Conservation (phyloP, 177 flowering plant species). For the Vitis hybrid region DNA sequence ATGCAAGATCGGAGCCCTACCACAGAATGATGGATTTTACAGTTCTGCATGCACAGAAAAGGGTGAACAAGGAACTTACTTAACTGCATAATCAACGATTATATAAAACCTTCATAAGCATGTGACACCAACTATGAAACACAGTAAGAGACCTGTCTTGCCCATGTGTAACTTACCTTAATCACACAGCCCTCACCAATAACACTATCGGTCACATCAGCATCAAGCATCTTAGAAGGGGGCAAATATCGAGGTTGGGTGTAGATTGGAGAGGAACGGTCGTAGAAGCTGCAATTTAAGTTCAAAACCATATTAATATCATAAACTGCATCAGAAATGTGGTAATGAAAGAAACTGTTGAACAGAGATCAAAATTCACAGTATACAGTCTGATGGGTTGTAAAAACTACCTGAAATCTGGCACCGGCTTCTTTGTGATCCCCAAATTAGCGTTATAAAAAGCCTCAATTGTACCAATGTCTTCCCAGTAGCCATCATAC, state of each 20-base stretch:
- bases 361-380: neutral
- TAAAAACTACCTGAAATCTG: constrained; percentile 65
- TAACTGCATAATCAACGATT: neutral
- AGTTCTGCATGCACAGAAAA: constrained; percentile 50
- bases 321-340: too few species aligned
- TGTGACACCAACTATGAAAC: neutral
- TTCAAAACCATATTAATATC: neutral
- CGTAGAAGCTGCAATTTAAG: constrained; percentile 73
- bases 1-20: constrained; percentile 93
- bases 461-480: constrained; percentile 95
- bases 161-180: constrained; percentile 48
- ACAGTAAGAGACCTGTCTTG: neutral
- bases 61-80: neutral
- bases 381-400: neutral
- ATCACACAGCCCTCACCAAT: constrained; percentile 98
- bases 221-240: constrained; percentile 97
- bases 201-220: constrained; percentile 93
- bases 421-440: constrained; percentile 86
- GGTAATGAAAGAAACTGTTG: neutral
- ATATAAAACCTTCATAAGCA: neutral
- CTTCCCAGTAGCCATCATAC: constrained; percentile 98
- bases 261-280: constrained; percentile 92
- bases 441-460: constrained; percentile 95
- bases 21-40: constrained; percentile 95
- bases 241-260: constrained; percentile 97